A percentile compares a stretch with the other conserved stretches of the same genome.
Conservation (phyloP, 1,284 basidiomycete species). For the Leccinum griseonigrum region DNA sequence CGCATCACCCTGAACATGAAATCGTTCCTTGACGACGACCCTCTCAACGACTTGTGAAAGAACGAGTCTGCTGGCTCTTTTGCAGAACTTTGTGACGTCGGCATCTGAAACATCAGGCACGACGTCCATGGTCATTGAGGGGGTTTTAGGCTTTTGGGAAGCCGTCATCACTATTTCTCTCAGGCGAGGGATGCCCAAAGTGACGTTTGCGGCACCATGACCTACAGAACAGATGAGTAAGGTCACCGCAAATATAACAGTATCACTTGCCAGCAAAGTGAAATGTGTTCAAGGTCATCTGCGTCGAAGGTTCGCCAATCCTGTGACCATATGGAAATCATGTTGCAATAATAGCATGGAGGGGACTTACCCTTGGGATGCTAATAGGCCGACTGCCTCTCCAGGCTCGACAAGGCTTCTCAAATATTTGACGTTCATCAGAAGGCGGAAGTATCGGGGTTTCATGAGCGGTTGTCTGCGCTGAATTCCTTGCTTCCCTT, state of each 20-base stretch:
- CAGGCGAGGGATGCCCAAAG: constrained; percentile 97
- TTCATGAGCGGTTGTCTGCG: constrained; percentile 51
- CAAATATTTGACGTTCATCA: constrained; percentile 93
- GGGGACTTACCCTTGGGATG: constrained; percentile 87
- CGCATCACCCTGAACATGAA: constrained; percentile 65
- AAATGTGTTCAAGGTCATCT: constrained; percentile 99
- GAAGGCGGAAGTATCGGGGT: constrained; percentile 64
- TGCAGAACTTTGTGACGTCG: constrained; percentile 82
- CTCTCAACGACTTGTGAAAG: constrained; percentile 90
- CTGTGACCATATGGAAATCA: constrained; percentile 39
- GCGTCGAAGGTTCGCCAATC: constrained; percentile 98
- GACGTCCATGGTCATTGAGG: constrained; percentile 94
- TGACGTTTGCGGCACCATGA: constrained; percentile 99
- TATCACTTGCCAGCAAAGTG: constrained; percentile 84
- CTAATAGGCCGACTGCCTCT: constrained; percentile 95
- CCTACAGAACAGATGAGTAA: constrained; percentile 45
- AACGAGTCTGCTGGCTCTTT: constrained; percentile 83
- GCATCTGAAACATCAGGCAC: constrained; percentile 50
- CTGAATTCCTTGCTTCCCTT: constrained; percentile 39
- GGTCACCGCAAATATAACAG: neutral
- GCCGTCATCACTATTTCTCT: constrained; percentile 99
- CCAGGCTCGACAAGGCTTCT: constrained; percentile 94
- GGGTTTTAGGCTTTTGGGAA: constrained; percentile 94
- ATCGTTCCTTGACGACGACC: constrained; percentile 80
- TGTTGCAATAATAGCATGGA: neutral